These are phyloP conservation scores for Cunninghamia lanceolata DNA, from an alignment of 75 land plant genomes.

Conservation along the genomic window DNA sequence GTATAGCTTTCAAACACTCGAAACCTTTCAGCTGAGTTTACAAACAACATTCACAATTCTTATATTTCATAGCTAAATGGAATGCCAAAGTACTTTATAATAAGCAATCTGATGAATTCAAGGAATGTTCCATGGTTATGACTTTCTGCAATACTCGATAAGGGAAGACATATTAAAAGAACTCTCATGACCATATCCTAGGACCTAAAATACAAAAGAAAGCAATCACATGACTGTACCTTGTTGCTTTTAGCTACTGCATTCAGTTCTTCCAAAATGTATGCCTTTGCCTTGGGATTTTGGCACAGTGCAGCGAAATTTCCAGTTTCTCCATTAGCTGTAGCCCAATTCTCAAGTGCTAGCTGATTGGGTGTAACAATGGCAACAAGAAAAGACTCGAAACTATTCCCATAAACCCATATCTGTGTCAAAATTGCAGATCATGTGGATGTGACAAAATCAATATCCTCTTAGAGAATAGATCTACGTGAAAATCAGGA, in stretches of 20 bases:
- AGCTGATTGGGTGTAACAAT: conserved; percentile 81
- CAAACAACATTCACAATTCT: not conserved
- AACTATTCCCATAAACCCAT: conserved; percentile 99
- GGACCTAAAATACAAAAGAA: too few species aligned
- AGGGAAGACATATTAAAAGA: not conserved
- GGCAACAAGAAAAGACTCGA: conserved; percentile 93
- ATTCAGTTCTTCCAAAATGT: conserved; percentile 66
- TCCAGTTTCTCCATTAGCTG: conserved; percentile 54
- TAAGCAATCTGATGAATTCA: not conserved
- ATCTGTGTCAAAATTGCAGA: conserved; percentile 42
- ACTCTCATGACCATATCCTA: not conserved
- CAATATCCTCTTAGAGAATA: not conserved
- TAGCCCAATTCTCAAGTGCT: conserved; percentile 82
- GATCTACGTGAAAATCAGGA: not conserved
- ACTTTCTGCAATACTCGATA: not conserved
- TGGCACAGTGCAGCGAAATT: conserved; percentile 64
- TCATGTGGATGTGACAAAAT: not conserved
- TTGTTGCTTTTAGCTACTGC: conserved; percentile 73
- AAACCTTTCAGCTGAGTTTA: conserved; percentile 87
- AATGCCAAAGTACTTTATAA: not conserved
- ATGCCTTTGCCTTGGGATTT: conserved; percentile 67
- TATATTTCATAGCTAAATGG: not conserved
- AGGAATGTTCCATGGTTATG: not conserved
- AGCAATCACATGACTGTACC: conserved; percentile 34
- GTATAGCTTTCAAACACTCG: conserved; percentile 80